A percentile compares a stretch with the other conserved stretches of the same genome.
Evolutionary conservation across 2,329 filamentous ascomycete genomes (phyloP).

Genomic region (Chaetomiaceae sp.): DNA sequence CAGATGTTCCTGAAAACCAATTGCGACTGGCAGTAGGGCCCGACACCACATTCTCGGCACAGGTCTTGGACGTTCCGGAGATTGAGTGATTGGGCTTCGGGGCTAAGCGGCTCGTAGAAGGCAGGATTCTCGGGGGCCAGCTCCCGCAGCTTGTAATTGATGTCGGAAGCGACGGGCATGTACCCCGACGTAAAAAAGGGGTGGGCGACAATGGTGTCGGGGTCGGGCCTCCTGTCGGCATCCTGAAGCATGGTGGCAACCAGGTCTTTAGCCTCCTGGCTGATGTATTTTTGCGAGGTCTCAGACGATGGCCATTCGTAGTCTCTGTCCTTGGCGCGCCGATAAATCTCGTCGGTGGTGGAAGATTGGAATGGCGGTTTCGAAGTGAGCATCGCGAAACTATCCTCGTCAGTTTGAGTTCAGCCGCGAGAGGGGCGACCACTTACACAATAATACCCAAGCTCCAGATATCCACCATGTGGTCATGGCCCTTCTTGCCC

Average conservation of each 20-base stretch:
- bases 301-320: conserved; percentile 74
- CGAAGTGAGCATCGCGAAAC: conserved; percentile 93
- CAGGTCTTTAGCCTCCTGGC: conserved; percentile 69
- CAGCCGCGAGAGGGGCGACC: not conserved
- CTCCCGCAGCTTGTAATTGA: conserved; percentile 55
- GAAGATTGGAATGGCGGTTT: conserved; percentile 94
- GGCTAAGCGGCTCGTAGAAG: conserved; percentile 50
- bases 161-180: conserved; percentile 60
- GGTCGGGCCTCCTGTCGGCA: conserved; percentile 68
- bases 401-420: conserved; percentile 30
- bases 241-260: conserved; percentile 73
- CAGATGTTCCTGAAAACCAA: conserved; percentile 54
- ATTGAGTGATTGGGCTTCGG: conserved; percentile 44
- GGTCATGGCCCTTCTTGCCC: conserved; percentile 89
- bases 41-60: conserved; percentile 56
- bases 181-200: conserved; percentile 74
- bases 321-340: conserved; percentile 63
- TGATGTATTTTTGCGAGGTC: conserved; percentile 65
- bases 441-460: conserved; percentile 90
- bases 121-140: conserved; percentile 52
- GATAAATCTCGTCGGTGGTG: conserved; percentile 82
- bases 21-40: conserved; percentile 47
- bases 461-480: conserved; percentile 98
- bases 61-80: conserved; percentile 51
- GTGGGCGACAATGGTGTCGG: conserved; percentile 75